These are phyloP conservation scores for Solanum aculeatissimum DNA, from an alignment of 305 asterid species.

Conservation along the genomic window DNA sequence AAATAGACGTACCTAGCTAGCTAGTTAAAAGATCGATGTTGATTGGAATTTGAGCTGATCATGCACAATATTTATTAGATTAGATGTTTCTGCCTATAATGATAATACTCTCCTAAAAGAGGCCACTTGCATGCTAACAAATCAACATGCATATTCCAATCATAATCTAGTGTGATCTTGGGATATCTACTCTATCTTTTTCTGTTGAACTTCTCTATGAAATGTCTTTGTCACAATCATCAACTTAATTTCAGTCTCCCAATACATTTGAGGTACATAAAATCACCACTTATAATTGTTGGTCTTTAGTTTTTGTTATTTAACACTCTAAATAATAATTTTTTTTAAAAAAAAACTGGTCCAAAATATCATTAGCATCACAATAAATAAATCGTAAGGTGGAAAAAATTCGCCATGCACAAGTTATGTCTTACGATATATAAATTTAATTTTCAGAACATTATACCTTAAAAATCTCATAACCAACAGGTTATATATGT, in stretches of 20 bases:
- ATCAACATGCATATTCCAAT: not conserved
- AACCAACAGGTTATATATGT: too few relatives aligned
- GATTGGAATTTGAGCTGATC: not conserved
- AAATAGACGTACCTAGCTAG: not conserved
- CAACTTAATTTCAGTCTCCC: not conserved
- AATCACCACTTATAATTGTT: not conserved
- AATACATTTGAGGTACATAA: not conserved
- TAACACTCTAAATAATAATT: too few relatives aligned
- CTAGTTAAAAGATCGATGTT: not conserved
- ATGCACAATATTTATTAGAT: not conserved
- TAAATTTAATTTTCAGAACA: too few relatives aligned
- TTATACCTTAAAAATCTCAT: too few relatives aligned
- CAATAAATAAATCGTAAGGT: too few relatives aligned
- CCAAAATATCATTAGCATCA: too few relatives aligned
- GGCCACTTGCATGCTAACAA: not conserved
- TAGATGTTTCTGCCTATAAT: not conserved
- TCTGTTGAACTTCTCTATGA: not conserved
- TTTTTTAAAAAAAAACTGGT: too few relatives aligned
- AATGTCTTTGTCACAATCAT: not conserved
- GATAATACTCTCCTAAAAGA: not conserved
- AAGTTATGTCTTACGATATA: too few relatives aligned
- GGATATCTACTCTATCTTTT: not conserved
- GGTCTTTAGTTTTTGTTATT: too few relatives aligned
- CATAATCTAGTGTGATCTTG: not conserved
- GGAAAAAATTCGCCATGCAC: too few relatives aligned